These are phyloP conservation scores for Backusella australiensis DNA, from an alignment of 192 early-diverging fungal genomes.

Conservation along the genomic window DNA sequence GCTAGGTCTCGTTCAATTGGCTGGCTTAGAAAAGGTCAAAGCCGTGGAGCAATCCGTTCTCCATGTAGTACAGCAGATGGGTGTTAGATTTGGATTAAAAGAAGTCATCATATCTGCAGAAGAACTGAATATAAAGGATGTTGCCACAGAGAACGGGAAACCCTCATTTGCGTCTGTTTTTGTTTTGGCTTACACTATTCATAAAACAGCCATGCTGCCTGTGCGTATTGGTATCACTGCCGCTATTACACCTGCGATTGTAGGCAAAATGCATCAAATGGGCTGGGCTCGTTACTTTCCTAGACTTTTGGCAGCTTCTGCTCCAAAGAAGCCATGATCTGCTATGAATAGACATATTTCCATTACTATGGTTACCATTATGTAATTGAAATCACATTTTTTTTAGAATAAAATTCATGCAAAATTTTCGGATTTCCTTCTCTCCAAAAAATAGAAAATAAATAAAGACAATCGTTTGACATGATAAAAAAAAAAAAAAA, in stretches of 20 bases:
- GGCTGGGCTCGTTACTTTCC: conserved; percentile 42
- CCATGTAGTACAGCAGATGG: conserved; percentile 18
- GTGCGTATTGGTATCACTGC: conserved; percentile 51
- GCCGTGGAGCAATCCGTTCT: conserved; percentile 37
- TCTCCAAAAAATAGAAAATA: no score
- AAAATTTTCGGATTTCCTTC: neutral
- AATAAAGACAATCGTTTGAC: no score
- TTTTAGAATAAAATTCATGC: neutral
- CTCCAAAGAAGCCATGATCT: neutral
- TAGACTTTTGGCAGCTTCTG: conserved; percentile 5
- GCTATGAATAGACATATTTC: neutral
- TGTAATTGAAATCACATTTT: neutral
- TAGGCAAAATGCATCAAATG: conserved; percentile 43
- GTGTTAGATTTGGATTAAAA: neutral
- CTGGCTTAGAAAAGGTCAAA: conserved; percentile 52
- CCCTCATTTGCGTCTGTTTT: conserved; percentile 49
- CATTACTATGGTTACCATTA: neutral
- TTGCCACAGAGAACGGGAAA: neutral
- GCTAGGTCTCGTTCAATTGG: conserved; percentile 43
- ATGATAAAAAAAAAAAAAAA: no score
- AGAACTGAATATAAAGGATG: neutral
- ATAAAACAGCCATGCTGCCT: conserved; percentile 55
- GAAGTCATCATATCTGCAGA: neutral
- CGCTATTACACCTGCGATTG: conserved; percentile 48
- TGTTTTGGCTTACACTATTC: conserved; percentile 55